Base-by-base conservation (phyloP, 2,329 filamentous ascomycete genomes). In the Dactylellina leptospora region DNA sequence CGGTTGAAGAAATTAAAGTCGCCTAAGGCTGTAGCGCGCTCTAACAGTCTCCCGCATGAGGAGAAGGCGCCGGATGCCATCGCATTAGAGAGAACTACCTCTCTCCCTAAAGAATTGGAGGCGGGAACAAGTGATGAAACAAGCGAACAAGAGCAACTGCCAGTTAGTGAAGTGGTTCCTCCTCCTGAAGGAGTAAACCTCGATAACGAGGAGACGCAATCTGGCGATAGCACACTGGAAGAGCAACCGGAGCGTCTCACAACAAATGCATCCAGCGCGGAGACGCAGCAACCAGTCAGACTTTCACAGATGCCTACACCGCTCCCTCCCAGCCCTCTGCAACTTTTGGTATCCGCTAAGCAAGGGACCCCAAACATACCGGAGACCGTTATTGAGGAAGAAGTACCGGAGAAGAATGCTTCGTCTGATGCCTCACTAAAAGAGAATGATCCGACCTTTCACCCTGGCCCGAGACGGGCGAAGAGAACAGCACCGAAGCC, bases 291-390 rank as follows among this genome's bases (percentile, higher is more conserved):
- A 16, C 47, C 68, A 11, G 23, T 59, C 4, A 59, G 68, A 53
- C 18, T 72, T 6, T 72, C 68, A 1, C 68, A 72, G 18, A 56
- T 72, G 53, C 68, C 68, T 10, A 72, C 68, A 1, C 68, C 68
- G 11, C 13, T 72, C 28, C 68, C 68, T 20, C 68, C 68, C 1
- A 72, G 68, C 16, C 68, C 68, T n/a, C 68, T 72, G 10, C 23
- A 62, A 5, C 59, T 72, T 23, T 33, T 72, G 3, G 38, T 53
- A n/a, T n/a, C 54, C 23, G 20, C 59, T 13, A 58, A 60, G 48
- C 68, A 72, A 23, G 44, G 22, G 4, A 40, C 47, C 8, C 59
- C 68, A 30, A 72, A 72, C 11, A 72, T 72, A 11, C 68, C 68
- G 0, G 68, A 72, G 30, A 64, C 68, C 9, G 59, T 72, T 8